Base-by-base conservation (phyloP, 1,284 basidiomycete species). In the Porodaedalea pini region DNA sequence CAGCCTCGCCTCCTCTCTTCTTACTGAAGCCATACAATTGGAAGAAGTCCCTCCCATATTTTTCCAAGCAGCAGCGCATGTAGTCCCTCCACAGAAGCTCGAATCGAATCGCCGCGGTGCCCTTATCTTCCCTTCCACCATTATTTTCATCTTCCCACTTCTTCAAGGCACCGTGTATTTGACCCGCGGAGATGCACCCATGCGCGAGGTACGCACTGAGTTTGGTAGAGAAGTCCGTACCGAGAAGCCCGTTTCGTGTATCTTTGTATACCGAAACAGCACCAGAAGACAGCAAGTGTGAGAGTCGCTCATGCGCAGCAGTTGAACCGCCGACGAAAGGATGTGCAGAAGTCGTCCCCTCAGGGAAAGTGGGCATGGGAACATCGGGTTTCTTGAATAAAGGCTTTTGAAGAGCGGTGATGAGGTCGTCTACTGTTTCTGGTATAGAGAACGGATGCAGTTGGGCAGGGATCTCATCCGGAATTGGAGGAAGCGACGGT, bases 61-160 rank as follows among this genome's bases (percentile, higher is more conserved):
- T 73, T 59, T 64, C 59, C 3, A 70, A 66, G 47, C 73, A 73
- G 53, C 72, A 77, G 57, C 76, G 72, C 67, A 81, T 80, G 66
- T 78, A 81, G 62, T 82, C 79, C 15, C 80, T 65, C 78, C 78
- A 80, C 21, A 80, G 69, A 10, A 81, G 64, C 66, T 82, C 80
- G 62, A 82, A 81, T 11, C 73, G 65, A 39, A 72, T 68, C 62
- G 65, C 64, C 13, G 50, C 56, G 13, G 55, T 66, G 19, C 57
- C 66, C 48, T 57, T 66, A 50, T 62, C 64, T 54, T 61, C 63
- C 36, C 50, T 60, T 23, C 54, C 61, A 51, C 56, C 64, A 47
- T 59, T 62, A 19, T 54, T 52, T 6, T 62, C 64, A 27, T 69
- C 66, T 57, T 65, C 64, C 36, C 63, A 60, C 7, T 62, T 57